These are phyloP conservation scores for Lachnellula hyalina DNA, from an alignment of 2,329 filamentous ascomycete species.

Conservation along the genomic window DNA sequence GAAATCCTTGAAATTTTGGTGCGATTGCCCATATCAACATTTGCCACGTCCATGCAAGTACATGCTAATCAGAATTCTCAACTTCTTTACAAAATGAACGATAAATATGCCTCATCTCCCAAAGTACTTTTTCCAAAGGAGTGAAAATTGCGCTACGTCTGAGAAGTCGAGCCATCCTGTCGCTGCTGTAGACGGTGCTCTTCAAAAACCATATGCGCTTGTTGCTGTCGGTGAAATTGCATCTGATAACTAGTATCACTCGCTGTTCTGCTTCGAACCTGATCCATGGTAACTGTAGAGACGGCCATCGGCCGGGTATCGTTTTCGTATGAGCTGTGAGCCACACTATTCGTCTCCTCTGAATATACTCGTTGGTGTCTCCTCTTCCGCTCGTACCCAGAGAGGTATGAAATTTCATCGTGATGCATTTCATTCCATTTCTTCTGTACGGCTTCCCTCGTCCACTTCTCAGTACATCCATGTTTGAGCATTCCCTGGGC, in stretches of 20 bases:
- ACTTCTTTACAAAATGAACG: neutral
- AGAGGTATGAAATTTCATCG: neutral
- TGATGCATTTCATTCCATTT: slow-evolving; percentile 31
- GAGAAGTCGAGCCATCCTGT: neutral
- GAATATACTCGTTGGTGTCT: slow-evolving; percentile 7
- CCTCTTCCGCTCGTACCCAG: slow-evolving; percentile 4
- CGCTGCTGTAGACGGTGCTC: slow-evolving; percentile 3
- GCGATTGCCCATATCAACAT: neutral
- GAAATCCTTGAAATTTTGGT: neutral
- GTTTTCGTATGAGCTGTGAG: neutral
- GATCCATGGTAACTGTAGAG: slow-evolving; percentile 13
- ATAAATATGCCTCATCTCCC: neutral
- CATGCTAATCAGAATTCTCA: neutral
- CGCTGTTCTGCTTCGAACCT: slow-evolving; percentile 12
- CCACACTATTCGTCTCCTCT: slow-evolving; percentile 3
- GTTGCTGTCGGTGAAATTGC: slow-evolving; percentile 13
- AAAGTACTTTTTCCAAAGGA: neutral
- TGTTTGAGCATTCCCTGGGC: slow-evolving; percentile 30
- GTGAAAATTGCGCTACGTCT: neutral
- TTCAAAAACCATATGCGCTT: slow-evolving; percentile 13
- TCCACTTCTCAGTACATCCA: slow-evolving; percentile 31
- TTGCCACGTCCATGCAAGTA: neutral
- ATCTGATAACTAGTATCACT: slow-evolving; percentile 15
- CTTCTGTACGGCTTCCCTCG: slow-evolving; percentile 30
- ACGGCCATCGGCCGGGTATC: slow-evolving; percentile 1